Evolutionary conservation across 257 asterid species (phyloP).

Genomic region (Solanum piurae): DNA sequence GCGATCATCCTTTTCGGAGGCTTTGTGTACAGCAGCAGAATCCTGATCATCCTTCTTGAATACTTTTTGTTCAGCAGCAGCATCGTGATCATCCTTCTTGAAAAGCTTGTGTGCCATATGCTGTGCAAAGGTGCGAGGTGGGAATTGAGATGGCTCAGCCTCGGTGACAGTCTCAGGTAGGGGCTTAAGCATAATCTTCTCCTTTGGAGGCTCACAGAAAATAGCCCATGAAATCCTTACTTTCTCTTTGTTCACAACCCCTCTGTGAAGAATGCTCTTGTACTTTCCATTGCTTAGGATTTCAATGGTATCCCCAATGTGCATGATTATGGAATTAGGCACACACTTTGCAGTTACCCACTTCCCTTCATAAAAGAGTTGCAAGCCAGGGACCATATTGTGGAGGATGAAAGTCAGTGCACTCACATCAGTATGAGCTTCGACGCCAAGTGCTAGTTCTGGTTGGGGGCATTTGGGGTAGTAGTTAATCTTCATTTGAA

Average conservation of each 20-base stretch:
- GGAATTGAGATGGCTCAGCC: constrained; percentile 46
- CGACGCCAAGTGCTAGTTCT: constrained; percentile 88
- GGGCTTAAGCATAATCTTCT: constrained; percentile 54
- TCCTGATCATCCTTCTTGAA: constrained; percentile 35
- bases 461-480: constrained; percentile 95
- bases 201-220: constrained; percentile 86
- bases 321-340: constrained; percentile 82
- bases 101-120: constrained; percentile 66
- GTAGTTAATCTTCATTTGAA: constrained; percentile 80
- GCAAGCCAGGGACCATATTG: constrained; percentile 93
- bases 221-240: constrained; percentile 87
- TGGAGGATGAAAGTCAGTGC: constrained; percentile 95
- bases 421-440: constrained; percentile 80
- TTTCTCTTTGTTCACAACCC: constrained; percentile 70
- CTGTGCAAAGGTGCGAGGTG: constrained; percentile 68
- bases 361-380: constrained; percentile 53
- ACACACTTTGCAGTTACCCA: constrained; percentile 93
- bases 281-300: constrained; percentile 77
- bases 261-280: constrained; percentile 78
- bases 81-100: constrained; percentile 25
- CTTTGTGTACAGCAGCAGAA: constrained; percentile 26
- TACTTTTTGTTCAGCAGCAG: constrained; percentile 32
- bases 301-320: constrained; percentile 79
- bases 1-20: constrained; percentile 34
- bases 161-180: constrained; percentile 61